Percentiles rank a stretch among this genome's conserved stretches.
Evolutionary conservation across 768 basidiomycete species (phyloP).

Genomic region (Tulasnella sp.): DNA sequence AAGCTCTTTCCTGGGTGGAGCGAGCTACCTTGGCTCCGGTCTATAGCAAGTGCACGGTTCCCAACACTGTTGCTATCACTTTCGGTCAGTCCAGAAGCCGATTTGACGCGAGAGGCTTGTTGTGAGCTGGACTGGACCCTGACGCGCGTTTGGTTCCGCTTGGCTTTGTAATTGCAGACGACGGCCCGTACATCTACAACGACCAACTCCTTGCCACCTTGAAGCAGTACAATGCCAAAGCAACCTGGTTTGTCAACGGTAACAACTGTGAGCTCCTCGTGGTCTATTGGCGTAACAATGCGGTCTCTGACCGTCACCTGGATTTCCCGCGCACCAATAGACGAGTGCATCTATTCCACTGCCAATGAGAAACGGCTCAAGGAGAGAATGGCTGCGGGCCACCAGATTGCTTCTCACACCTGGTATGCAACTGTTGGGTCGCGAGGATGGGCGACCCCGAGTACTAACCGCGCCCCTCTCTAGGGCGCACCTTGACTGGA

Average conservation of each 20-base stretch:
- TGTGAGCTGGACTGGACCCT: background rate
- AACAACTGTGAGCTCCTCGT: background rate
- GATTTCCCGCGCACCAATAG: no score
- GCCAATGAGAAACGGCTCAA: background rate
- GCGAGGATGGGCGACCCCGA: background rate
- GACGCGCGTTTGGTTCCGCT: background rate
- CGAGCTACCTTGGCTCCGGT: no score
- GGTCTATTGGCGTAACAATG: no score
- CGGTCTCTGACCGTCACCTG: no score
- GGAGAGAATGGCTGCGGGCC: background rate
- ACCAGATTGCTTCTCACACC: constrained; percentile 7
- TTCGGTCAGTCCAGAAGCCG: background rate
- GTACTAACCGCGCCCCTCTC: background rate
- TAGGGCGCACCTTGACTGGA: background rate
- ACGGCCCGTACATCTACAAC: constrained; percentile 15
- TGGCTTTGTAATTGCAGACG: constrained; percentile 9
- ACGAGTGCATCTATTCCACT: background rate
- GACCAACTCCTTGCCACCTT: constrained; percentile 2
- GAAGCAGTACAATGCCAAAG: background rate
- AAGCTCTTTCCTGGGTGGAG: no score
- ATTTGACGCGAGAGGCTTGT: no score
- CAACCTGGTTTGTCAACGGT: constrained; percentile 12
- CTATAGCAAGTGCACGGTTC: no score
- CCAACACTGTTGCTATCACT: background rate
- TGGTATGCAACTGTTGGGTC: background rate